These are phyloP conservation scores for Didymella keratinophila DNA, from an alignment of 2,329 filamentous ascomycete genomes.

Conservation along the genomic window DNA sequence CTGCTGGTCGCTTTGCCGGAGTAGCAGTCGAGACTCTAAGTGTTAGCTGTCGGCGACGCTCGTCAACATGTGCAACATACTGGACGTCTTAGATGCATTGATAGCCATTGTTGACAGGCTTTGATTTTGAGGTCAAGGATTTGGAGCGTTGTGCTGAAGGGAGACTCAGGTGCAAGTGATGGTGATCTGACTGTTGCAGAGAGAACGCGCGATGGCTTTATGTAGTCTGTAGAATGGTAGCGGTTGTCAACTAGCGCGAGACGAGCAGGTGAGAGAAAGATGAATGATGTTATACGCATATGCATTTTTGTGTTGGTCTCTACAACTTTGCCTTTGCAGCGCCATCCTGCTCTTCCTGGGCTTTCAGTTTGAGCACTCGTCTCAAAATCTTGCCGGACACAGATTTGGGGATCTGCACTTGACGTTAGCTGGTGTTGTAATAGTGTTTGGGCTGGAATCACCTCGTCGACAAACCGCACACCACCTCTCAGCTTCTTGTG, in stretches of 20 bases:
- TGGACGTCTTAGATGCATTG: neutral
- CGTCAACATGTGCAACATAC: neutral
- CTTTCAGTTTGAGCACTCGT: conserved; percentile 54
- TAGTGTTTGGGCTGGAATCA: neutral
- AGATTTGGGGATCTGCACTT: conserved; percentile 53
- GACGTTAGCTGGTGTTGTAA: neutral
- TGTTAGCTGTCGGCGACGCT: neutral
- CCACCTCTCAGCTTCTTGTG: conserved; percentile 59
- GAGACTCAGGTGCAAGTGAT: neutral
- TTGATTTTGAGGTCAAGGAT: neutral
- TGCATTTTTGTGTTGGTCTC: neutral
- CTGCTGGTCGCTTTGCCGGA: neutral
- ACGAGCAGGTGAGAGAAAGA: neutral
- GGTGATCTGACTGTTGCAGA: neutral
- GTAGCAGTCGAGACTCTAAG: neutral
- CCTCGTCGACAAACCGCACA: conserved; percentile 54
- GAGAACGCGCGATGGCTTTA: neutral
- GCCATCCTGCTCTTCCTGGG: conserved; percentile 51
- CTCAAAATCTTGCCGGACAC: conserved; percentile 58
- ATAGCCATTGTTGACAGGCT: neutral
- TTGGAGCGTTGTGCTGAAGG: neutral
- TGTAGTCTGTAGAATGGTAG: neutral
- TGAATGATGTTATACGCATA: neutral
- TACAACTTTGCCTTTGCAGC: conserved; percentile 55
- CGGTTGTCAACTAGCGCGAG: neutral